These are phyloP conservation scores for Metschnikowia cubensis DNA, from an alignment of 805 yeast genomes.

Conservation along the genomic window DNA sequence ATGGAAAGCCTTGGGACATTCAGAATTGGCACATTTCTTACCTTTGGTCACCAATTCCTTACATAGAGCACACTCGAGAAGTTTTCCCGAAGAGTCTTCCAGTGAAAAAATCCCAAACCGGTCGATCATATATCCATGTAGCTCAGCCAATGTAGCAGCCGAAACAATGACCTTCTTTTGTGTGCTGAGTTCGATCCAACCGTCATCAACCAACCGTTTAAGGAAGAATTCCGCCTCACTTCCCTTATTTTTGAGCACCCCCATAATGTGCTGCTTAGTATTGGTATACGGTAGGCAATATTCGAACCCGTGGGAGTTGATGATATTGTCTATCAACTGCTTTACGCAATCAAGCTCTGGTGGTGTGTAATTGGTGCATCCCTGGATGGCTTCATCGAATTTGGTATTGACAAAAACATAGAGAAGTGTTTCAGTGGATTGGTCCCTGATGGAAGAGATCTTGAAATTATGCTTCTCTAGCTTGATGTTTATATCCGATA, in stretches of 20 bases:
- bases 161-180: conserved; percentile 36
- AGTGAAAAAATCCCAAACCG: conserved; percentile 33
- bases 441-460: conserved; percentile 38
- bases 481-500: conserved; percentile 28
- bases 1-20: conserved; percentile 45
- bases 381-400: conserved; percentile 39
- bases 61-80: conserved; percentile 49
- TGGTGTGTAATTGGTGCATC: conserved; percentile 31
- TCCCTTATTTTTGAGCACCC: conserved; percentile 24
- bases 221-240: conserved; percentile 40
- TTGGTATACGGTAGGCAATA: conserved; percentile 34
- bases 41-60: conserved; percentile 53
- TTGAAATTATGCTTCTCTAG: conserved; percentile 40
- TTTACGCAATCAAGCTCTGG: conserved; percentile 43
- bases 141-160: conserved; percentile 43
- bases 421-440: conserved; percentile 26
- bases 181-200: conserved; percentile 46
- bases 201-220: conserved; percentile 40
- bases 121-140: conserved; percentile 41
- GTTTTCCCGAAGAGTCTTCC: conserved; percentile 28
- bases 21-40: conserved; percentile 15
- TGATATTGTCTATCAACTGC: conserved; percentile 42
- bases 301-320: conserved; percentile 35
- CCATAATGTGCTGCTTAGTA: conserved; percentile 30
- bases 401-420: conserved; percentile 41